These are phyloP conservation scores for Metschnikowia orientalis DNA, from an alignment of 805 yeast species.

Conservation along the genomic window DNA sequence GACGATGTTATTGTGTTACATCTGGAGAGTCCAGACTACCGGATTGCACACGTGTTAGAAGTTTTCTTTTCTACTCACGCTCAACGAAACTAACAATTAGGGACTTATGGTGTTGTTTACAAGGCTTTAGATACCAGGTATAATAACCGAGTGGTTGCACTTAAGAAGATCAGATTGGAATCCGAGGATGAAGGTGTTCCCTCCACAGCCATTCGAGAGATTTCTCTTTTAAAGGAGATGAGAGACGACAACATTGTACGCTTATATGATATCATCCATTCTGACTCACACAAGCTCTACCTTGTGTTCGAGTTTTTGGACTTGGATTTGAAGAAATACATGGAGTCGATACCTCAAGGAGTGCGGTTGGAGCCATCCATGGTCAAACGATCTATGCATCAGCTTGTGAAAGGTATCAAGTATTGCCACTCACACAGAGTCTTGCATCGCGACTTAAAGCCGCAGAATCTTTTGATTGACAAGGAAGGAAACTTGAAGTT, in stretches of 20 bases:
- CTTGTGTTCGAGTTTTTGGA: conserved; percentile 92
- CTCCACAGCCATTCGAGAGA: conserved; percentile 95
- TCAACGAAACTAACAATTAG: conserved; percentile 26
- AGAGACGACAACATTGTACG: conserved; percentile 91
- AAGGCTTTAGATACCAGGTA: conserved; percentile 88
- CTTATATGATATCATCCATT: conserved; percentile 89
- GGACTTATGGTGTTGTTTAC: conserved; percentile 96
- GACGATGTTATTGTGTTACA: not conserved
- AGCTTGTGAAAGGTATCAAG: conserved; percentile 82
- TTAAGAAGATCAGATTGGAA: conserved; percentile 91
- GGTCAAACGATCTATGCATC: conserved; percentile 91
- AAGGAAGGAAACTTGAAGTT: conserved; percentile 81
- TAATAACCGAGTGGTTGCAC: conserved; percentile 90
- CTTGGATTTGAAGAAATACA: conserved; percentile 90
- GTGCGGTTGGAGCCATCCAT: conserved; percentile 84
- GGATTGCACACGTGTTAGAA: not conserved
- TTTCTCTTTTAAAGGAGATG: conserved; percentile 88
- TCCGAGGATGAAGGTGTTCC: conserved; percentile 99
- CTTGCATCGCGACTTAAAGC: conserved; percentile 92
- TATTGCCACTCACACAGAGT: conserved; percentile 95
- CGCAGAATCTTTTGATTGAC: conserved; percentile 90
- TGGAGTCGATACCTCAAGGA: conserved; percentile 92
- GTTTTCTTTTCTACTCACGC: not conserved
- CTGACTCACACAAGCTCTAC: conserved; percentile 87
- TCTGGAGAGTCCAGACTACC: not conserved